Evolutionary conservation across 192 early-diverging fungal genomes (phyloP).

Genomic region (Coemansia sp.): DNA sequence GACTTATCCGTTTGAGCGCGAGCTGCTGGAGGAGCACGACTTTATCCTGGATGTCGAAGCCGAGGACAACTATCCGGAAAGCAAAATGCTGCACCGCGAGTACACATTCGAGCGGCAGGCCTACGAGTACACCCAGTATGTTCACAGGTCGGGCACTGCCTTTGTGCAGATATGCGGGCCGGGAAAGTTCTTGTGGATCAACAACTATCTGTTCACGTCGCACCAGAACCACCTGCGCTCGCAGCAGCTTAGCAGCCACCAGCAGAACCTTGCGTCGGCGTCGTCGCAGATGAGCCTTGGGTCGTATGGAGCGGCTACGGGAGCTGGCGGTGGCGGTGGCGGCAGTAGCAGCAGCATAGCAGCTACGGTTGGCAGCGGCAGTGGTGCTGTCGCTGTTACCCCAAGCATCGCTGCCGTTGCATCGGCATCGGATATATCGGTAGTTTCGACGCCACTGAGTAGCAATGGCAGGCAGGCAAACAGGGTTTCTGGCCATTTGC

Average conservation of each 20-base stretch:
- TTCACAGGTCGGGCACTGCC: conserved; percentile 85
- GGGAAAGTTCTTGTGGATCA: conserved; percentile 81
- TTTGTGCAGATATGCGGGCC: conserved; percentile 85
- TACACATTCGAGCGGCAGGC: conserved; percentile 53
- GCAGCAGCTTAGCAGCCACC: conserved; percentile 3
- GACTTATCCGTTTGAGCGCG: conserved; percentile 71
- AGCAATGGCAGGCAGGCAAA: background rate
- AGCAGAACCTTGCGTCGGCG: background rate
- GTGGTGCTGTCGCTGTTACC: background rate
- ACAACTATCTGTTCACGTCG: conserved; percentile 68
- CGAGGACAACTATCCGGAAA: conserved; percentile 67
- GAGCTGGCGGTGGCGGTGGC: background rate
- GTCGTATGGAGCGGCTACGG: background rate
- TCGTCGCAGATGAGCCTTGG: conserved; percentile 15
- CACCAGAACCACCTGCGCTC: conserved; percentile 28
- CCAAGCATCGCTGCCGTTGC: background rate
- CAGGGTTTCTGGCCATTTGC: conserved; percentile 3
- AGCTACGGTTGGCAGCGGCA: no score
- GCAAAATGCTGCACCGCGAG: conserved; percentile 59
- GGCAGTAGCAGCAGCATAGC: no score
- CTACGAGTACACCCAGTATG: conserved; percentile 76
- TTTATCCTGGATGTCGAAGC: conserved; percentile 96
- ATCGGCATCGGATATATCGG: conserved; percentile 3
- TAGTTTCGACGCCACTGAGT: conserved; percentile 1
- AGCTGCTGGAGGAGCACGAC: conserved; percentile 71